phyloP scores from a whole-genome alignment of 495 filamentous ascomycete species.

The Penicillium cinerascens region DNA sequence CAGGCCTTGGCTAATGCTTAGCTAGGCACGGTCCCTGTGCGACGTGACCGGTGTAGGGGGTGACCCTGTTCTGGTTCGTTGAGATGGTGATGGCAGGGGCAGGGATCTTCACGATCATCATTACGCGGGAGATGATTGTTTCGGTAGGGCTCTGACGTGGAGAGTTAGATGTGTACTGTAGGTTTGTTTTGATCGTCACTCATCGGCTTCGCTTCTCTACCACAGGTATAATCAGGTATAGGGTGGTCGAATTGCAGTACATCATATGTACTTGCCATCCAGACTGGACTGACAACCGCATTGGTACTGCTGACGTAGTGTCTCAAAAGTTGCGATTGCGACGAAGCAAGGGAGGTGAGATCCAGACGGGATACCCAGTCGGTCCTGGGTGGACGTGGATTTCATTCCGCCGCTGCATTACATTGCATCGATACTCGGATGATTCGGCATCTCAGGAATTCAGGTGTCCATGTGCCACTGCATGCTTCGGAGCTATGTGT shows the following conservation, averaged over 20 bases:
- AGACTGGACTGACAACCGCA: neutral
- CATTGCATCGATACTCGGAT: constrained; percentile 3
- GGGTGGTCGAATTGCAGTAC: neutral
- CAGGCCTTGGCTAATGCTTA: constrained; percentile 26
- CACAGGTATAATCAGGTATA: too few species aligned
- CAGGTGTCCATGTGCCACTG: neutral
- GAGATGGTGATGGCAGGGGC: neutral
- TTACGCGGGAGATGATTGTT: neutral
- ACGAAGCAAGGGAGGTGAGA: constrained; percentile 12
- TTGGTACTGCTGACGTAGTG: neutral
- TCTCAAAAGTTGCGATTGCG: neutral
- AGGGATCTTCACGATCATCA: neutral
- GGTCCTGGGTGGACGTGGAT: neutral
- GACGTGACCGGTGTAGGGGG: neutral
- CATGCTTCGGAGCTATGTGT: neutral
- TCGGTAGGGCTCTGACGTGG: neutral
- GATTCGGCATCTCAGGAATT: neutral
- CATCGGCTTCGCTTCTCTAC: too few species aligned
- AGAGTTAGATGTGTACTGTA: too few species aligned
- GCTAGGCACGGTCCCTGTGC: constrained; percentile 8
- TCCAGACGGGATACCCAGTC: neutral
- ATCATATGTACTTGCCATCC: neutral
- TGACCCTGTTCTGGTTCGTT: constrained; percentile 5
- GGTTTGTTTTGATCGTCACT: too few species aligned
- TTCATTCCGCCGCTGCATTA: neutral